These are phyloP conservation scores for Schizosaccharomyces cryophilus DNA, from an alignment of 805 yeast genomes.

Conservation along the genomic window DNA sequence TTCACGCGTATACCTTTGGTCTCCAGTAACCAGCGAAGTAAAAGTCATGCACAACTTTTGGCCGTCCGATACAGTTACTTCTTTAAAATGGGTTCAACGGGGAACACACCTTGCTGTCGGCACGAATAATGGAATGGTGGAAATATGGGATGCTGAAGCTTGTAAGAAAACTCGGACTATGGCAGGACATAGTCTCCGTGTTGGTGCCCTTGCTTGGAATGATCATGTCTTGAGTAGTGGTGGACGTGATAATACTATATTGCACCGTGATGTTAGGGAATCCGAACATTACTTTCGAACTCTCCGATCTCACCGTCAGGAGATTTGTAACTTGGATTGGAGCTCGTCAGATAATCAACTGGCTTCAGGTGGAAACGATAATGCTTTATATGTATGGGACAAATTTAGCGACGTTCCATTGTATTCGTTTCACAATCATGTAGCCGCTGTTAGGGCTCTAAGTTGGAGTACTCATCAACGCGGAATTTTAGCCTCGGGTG, in stretches of 20 bases:
- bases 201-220: conserved; percentile 69
- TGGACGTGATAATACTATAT: conserved; percentile 55
- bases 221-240: conserved; percentile 75
- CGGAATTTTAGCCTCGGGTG: conserved; percentile 82
- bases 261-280: conserved; percentile 77
- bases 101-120: conserved; percentile 93
- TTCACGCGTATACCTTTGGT: conserved; percentile 40
- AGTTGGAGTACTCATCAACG: conserved; percentile 96
- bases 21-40: conserved; percentile 64
- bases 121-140: conserved; percentile 62
- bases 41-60: conserved; percentile 54
- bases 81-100: conserved; percentile 78
- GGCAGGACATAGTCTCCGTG: conserved; percentile 75
- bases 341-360: conserved; percentile 69
- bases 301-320: conserved; percentile 62
- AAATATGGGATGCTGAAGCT: conserved; percentile 84
- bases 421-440: conserved; percentile 53
- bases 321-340: conserved; percentile 92
- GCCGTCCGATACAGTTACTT: conserved; percentile 46
- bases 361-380: conserved; percentile 92
- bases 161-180: conserved; percentile 66
- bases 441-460: conserved; percentile 87
- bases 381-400: conserved; percentile 68
- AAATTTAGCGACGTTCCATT: conserved; percentile 45
- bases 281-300: conserved; percentile 58